Conservation (phyloP, 2,329 filamentous ascomycete genomes). For the Gyromitra esculenta region DNA sequence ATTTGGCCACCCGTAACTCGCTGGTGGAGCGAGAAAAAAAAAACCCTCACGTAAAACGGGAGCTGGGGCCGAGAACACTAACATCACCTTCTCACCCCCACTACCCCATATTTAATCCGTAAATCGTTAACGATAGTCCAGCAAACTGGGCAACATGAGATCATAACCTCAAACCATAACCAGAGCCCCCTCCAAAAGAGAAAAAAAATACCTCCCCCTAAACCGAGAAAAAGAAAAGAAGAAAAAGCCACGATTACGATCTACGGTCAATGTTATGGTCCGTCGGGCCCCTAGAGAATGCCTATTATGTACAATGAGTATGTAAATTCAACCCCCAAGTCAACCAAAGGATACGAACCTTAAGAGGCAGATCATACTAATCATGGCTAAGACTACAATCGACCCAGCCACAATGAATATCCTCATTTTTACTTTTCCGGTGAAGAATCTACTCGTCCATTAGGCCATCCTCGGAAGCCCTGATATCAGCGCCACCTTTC, state of each 20-base stretch:
- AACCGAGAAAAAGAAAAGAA: neutral
- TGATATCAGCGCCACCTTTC: neutral
- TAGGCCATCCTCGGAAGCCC: neutral
- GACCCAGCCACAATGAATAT: neutral
- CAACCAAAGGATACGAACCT: neutral
- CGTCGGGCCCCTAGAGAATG: neutral
- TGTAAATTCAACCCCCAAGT: neutral
- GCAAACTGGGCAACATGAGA: neutral
- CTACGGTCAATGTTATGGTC: neutral
- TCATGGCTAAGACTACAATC: neutral
- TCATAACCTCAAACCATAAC: neutral
- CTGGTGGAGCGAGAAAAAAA: neutral
- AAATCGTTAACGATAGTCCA: neutral
- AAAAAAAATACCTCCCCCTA: neutral
- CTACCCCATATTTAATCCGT: neutral
- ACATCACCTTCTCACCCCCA: neutral
- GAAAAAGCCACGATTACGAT: neutral
- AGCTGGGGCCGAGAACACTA: neutral
- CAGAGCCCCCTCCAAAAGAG: neutral
- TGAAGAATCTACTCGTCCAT: neutral
- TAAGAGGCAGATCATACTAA: neutral
- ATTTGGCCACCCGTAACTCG: neutral
- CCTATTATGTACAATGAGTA: neutral
- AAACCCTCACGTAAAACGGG: neutral
- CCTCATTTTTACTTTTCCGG: neutral